phyloP scores from a whole-genome alignment of 306 rosid species.

The Prunus persica region Prunus_persica_NCBIv2 NC_034013.1:15583001-15583500 shows the following conservation, averaged over 20 bases:
- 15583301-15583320: neutral
- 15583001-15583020: slow-evolving; percentile 68
- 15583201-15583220: neutral
- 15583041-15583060: slow-evolving; percentile 66
- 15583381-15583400: neutral
- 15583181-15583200: neutral
- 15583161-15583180: neutral
- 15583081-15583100: slow-evolving; percentile 70
- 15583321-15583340: neutral
- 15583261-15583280: neutral
- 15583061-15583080: slow-evolving; percentile 70
- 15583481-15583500: neutral
- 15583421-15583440: neutral
- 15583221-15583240: neutral
- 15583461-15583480: neutral
- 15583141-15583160: neutral
- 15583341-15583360: neutral
- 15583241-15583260: neutral
- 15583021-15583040: slow-evolving; percentile 70
- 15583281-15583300: neutral
- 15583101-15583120: slow-evolving; percentile 78
- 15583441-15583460: neutral
- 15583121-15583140: slow-evolving; percentile 23
- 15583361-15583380: neutral
- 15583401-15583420: neutral